A percentile compares a stretch with the other conserved stretches of the same genome.
Conservation (phyloP, 225 moss, liverwort and hornwort species). For the Bryoerythrophyllum caledonicum region DNA sequence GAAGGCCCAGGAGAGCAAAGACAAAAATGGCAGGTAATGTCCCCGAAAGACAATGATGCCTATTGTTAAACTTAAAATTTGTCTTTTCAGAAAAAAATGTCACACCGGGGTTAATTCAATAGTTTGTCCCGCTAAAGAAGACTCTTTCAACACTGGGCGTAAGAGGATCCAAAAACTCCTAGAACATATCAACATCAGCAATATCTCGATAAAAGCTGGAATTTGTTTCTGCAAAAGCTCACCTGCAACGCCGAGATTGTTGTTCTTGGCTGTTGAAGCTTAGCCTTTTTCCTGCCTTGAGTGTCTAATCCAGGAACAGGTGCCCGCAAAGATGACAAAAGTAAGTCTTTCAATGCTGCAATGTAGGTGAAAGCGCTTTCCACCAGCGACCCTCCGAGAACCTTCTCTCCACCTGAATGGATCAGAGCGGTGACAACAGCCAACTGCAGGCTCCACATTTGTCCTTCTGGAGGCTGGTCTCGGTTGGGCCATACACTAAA, state of each 20-base stretch:
- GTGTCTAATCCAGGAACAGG: slow-evolving; percentile 70
- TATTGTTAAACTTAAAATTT: not conserved
- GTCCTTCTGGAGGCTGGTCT: slow-evolving; percentile 69
- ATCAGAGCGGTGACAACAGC: slow-evolving; percentile 78
- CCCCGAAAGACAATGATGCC: not conserved
- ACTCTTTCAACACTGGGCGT: too few relatives aligned
- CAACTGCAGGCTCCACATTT: slow-evolving; percentile 79
- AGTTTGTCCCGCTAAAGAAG: too few relatives aligned
- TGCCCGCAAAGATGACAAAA: slow-evolving; percentile 75
- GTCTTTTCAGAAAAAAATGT: slow-evolving; percentile 2
- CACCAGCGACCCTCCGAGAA: slow-evolving; percentile 68
- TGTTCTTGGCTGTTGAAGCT: slow-evolving; percentile 81
- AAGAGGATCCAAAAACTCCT: too few relatives aligned
- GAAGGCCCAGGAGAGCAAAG: not conserved
- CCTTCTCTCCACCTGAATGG: slow-evolving; percentile 78
- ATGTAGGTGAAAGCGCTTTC: slow-evolving; percentile 74
- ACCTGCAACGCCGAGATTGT: slow-evolving; percentile 74
- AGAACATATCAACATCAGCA: too few relatives aligned
- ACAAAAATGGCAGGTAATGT: not conserved
- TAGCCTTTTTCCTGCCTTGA: slow-evolving; percentile 89
- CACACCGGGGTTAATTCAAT: not conserved
- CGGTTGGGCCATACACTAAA: slow-evolving; percentile 79
- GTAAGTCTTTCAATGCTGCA: slow-evolving; percentile 68
- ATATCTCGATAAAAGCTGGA: slow-evolving; percentile 7
- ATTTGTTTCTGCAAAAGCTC: not conserved